Evolutionary conservation across 768 basidiomycete genomes (phyloP).

Genomic region (Suillus hirtellus): DNA sequence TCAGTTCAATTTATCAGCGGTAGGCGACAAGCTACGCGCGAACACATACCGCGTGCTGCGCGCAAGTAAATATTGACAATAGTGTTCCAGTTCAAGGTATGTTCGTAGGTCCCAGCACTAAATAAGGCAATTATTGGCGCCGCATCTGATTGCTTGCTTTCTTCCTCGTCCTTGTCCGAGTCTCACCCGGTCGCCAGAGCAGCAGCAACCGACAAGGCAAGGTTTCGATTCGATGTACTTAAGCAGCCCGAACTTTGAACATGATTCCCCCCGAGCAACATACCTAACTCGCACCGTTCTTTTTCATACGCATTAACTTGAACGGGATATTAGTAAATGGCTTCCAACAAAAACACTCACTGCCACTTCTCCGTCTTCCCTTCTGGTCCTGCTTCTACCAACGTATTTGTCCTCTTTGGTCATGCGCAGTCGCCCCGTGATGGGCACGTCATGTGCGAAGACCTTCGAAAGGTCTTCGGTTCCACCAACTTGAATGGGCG

Average conservation of each 20-base stretch:
- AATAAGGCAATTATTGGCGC: conserved; percentile 11
- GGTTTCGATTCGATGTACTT: conserved; percentile 10
- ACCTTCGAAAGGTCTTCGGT: conserved; percentile 34
- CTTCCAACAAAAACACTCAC: conserved; percentile 23
- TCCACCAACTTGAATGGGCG: conserved; percentile 12
- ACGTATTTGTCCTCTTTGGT: conserved; percentile 39
- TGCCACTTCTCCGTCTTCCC: conserved; percentile 21
- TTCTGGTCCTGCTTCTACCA: conserved; percentile 31
- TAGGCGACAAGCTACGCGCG: too few relatives aligned
- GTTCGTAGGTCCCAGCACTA: conserved; percentile 4
- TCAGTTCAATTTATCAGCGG: too few relatives aligned
- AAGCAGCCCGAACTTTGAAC: conserved; percentile 10
- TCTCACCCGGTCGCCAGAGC: conserved; percentile 9
- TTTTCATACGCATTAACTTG: too few relatives aligned
- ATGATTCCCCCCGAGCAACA: conserved; percentile 6
- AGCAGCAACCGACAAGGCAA: conserved; percentile 4
- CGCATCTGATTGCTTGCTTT: conserved; percentile 10
- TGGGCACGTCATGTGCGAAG: conserved; percentile 39
- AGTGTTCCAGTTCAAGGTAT: too few relatives aligned
- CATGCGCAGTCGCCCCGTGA: conserved; percentile 40
- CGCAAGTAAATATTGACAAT: neutral
- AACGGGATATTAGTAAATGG: conserved; percentile 21
- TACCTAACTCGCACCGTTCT: neutral
- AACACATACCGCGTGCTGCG: too few relatives aligned
- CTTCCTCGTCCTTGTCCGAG: conserved; percentile 7